phyloP scores from a whole-genome alignment of 257 asterid species.

The Lantana camara region DNA sequence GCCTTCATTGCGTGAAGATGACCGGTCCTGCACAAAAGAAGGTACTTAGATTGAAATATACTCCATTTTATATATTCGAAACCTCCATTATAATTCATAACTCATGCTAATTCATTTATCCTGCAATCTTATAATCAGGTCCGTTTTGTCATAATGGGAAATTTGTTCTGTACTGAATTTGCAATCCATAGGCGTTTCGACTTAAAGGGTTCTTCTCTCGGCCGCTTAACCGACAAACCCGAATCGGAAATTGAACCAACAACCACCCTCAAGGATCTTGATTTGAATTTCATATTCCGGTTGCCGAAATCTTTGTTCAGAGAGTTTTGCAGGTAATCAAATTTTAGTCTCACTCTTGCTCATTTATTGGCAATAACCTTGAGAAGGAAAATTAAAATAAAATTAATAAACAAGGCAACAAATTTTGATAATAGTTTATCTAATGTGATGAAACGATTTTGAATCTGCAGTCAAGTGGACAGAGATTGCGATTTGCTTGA shows the following conservation, averaged over 20 bases:
- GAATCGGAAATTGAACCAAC: slow-evolving; percentile 75
- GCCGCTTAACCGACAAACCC: slow-evolving; percentile 70
- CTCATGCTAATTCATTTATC: no score
- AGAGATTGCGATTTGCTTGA: slow-evolving; percentile 92
- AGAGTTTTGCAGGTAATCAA: slow-evolving; percentile 68
- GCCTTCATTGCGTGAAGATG: slow-evolving; percentile 91
- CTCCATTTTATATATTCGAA: not conserved
- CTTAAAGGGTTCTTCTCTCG: slow-evolving; percentile 92
- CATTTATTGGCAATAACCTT: no score
- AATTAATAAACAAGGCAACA: no score
- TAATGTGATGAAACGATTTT: no score
- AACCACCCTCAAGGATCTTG: slow-evolving; percentile 93
- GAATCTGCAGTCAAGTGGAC: slow-evolving; percentile 76
- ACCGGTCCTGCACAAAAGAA: slow-evolving; percentile 87
- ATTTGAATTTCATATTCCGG: slow-evolving; percentile 79
- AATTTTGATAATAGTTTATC: no score
- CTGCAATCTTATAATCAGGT: slow-evolving; percentile 50
- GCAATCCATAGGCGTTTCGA: slow-evolving; percentile 80
- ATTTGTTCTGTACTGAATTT: slow-evolving; percentile 76
- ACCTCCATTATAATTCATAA: no score
- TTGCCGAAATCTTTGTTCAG: slow-evolving; percentile 70
- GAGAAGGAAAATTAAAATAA: no score
- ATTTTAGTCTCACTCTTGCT: no score
- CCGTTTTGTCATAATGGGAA: slow-evolving; percentile 93
- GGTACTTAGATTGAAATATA: slow-evolving; percentile 41